Conservation (phyloP, 148 eudicot genomes). For the Simmondsia chinensis region DNA sequence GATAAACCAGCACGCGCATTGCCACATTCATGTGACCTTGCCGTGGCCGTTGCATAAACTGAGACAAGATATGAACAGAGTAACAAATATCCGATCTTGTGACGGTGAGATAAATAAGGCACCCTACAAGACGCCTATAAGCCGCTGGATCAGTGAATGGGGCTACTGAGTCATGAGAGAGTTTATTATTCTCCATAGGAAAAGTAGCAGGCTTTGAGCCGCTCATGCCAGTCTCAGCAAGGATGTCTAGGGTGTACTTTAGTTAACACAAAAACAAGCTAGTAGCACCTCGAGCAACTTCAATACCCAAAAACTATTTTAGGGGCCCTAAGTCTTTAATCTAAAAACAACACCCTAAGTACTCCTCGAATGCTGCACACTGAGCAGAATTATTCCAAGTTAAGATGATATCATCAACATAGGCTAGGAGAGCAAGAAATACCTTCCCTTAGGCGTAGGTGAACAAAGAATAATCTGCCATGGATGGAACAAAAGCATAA, state of each 20-base stretch:
- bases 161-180: neutral
- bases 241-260: slow-evolving; percentile 10
- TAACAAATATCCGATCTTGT: neutral
- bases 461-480: no score
- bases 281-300: neutral
- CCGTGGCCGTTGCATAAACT: slow-evolving; percentile 3
- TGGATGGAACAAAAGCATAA: no score
- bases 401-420: neutral
- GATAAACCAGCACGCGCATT: neutral
- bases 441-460: no score
- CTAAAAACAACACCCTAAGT: neutral
- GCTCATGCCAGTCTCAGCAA: slow-evolving; percentile 1
- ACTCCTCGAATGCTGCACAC: neutral
- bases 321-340: slow-evolving; percentile 2
- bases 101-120: neutral
- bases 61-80: neutral
- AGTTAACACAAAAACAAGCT: slow-evolving; percentile 5
- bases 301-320: slow-evolving; percentile 12
- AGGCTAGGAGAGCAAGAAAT: neutral
- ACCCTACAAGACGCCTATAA: neutral
- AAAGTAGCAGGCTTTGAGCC: neutral
- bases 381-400: neutral
- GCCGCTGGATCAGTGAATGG: neutral
- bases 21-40: neutral
- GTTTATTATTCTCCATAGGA: slow-evolving; percentile 9